phyloP scores from a whole-genome alignment of 345 rosid species.

The Brassica nigra region DNA sequence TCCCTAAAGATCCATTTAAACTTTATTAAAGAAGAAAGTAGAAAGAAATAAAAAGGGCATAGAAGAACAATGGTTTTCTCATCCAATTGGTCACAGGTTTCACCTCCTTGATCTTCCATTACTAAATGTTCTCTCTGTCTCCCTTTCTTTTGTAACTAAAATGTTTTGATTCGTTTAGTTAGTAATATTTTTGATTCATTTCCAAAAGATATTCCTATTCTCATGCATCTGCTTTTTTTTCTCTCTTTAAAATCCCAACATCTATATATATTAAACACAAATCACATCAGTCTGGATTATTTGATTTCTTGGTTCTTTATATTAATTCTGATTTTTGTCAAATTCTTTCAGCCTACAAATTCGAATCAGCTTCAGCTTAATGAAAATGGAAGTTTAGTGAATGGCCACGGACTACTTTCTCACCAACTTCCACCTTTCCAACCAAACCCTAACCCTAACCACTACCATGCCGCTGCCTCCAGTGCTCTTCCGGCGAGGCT shows the following conservation, averaged over 20 bases:
- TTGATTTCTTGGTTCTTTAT: background rate
- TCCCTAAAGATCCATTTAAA: constrained; percentile 59
- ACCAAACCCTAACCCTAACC: constrained; percentile 42
- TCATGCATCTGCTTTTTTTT: constrained; percentile 38
- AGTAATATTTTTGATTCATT: constrained; percentile 38
- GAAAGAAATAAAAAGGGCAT: constrained; percentile 24
- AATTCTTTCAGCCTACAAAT: constrained; percentile 43
- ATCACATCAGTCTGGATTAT: background rate
- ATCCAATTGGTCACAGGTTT: constrained; percentile 80
- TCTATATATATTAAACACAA: background rate
- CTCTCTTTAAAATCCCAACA: constrained; percentile 25
- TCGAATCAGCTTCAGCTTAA: constrained; percentile 32
- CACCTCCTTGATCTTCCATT: constrained; percentile 35
- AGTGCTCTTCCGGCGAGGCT: constrained; percentile 40
- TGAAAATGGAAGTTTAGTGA: constrained; percentile 36
- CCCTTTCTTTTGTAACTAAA: constrained; percentile 11
- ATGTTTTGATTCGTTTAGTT: constrained; percentile 30
- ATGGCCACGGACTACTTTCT: constrained; percentile 35
- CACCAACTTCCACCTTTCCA: constrained; percentile 57
- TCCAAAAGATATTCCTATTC: constrained; percentile 63
- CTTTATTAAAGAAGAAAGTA: constrained; percentile 58
- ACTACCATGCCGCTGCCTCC: constrained; percentile 33
- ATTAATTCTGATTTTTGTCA: constrained; percentile 21
- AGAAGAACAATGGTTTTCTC: constrained; percentile 68
- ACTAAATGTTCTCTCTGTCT: constrained; percentile 29